phyloP scores from a whole-genome alignment of 2,329 filamentous ascomycete genomes.

The Raffaelea deltoideospora region DNA sequence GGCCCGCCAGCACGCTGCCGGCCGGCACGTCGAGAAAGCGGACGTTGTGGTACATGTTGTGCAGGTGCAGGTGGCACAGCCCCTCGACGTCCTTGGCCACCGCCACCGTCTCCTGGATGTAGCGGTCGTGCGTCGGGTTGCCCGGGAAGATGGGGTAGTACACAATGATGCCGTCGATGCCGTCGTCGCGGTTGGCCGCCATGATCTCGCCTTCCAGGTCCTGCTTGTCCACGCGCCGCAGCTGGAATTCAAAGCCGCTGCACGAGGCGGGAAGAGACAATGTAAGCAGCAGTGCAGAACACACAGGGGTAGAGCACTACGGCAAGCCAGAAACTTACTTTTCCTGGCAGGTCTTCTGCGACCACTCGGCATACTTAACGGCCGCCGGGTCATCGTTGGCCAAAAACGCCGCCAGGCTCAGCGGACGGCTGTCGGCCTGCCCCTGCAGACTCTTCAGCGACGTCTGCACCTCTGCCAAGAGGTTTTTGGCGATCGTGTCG shows the following conservation, averaged over 20 bases:
- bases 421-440: constrained; percentile 31
- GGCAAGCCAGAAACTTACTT: constrained; percentile 49
- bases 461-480: constrained; percentile 64
- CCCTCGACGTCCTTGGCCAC: constrained; percentile 92
- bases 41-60: constrained; percentile 99
- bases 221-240: constrained; percentile 74
- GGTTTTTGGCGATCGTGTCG: constrained; percentile 67
- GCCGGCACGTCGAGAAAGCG: constrained; percentile 73
- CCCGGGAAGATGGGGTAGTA: constrained; percentile 90
- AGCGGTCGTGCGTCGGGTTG: constrained; percentile 77
- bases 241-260: constrained; percentile 80
- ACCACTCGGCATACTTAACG: constrained; percentile 91
- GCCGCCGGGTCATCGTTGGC: constrained; percentile 86
- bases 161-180: constrained; percentile 81
- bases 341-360: constrained; percentile 86
- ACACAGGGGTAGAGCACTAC: background rate
- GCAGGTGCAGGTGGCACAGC: constrained; percentile 81
- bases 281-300: background rate
- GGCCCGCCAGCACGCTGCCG: constrained; percentile 53
- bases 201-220: constrained; percentile 80
- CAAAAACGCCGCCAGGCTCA: constrained; percentile 78
- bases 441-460: constrained; percentile 58
- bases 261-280: background rate
- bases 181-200: constrained; percentile 62
- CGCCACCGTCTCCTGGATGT: constrained; percentile 87